These are phyloP conservation scores for Dactylellina sp. DNA, from an alignment of 2,329 filamentous ascomycete genomes.

Conservation along the genomic window DNA sequence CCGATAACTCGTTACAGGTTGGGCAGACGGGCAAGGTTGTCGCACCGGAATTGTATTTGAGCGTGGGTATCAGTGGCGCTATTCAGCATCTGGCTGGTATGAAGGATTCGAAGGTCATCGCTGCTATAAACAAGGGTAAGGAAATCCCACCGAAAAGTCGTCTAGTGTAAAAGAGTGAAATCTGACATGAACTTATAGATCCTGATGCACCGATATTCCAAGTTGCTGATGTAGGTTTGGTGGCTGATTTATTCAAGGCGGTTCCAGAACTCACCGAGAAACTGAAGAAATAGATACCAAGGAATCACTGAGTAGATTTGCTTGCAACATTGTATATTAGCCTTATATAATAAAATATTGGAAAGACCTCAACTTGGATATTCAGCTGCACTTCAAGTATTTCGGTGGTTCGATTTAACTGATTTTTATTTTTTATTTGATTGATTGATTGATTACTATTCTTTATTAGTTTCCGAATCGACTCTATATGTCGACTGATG, in stretches of 20 bases:
- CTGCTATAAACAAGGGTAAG: slow-evolving; percentile 86
- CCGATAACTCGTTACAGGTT: slow-evolving; percentile 97
- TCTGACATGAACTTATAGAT: slow-evolving; percentile 66
- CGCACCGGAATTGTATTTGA: slow-evolving; percentile 93
- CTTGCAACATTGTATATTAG: slow-evolving; percentile 47
- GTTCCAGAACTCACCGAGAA: slow-evolving; percentile 97
- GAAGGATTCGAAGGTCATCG: slow-evolving; percentile 99
- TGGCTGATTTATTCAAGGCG: slow-evolving; percentile 83
- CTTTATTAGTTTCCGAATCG: slow-evolving; percentile 33
- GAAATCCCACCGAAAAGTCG: neutral
- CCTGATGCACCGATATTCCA: slow-evolving; percentile 97
- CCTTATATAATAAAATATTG: slow-evolving; percentile 36
- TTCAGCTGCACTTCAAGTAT: no score
- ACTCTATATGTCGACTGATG: slow-evolving; percentile 26
- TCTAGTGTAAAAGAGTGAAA: neutral
- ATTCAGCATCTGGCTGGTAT: slow-evolving; percentile 99
- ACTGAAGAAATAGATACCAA: slow-evolving; percentile 71
- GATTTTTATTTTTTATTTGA: no score
- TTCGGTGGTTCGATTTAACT: no score
- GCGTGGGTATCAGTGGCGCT: slow-evolving; percentile 93
- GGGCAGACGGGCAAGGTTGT: slow-evolving; percentile 99
- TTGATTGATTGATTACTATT: slow-evolving; percentile 38
- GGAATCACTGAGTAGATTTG: slow-evolving; percentile 15
- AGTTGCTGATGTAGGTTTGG: slow-evolving; percentile 92
- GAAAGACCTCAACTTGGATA: neutral